Percentiles rank a stretch among this genome's conserved stretches.
These are phyloP conservation scores for Pyrenophora tritici-repentis DNA, from an alignment of 2,329 filamentous ascomycete species.

Conservation along the genomic window DNA sequence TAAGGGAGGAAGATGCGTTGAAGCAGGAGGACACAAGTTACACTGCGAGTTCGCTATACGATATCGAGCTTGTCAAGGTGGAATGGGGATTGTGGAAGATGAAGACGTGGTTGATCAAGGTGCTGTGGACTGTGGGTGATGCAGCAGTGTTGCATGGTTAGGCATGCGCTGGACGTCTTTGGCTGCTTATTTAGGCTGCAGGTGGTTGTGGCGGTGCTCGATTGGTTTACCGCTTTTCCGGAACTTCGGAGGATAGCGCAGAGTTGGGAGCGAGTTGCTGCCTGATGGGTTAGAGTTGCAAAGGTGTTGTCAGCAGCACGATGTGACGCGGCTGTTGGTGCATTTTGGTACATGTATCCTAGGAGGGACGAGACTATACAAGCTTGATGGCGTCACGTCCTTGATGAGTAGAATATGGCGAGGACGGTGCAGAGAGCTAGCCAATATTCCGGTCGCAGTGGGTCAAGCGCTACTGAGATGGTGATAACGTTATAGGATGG, in stretches of 20 bases:
- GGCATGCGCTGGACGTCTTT: neutral
- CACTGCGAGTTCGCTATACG: constrained; percentile 27
- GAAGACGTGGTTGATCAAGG: constrained; percentile 32
- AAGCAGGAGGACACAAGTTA: constrained; percentile 24
- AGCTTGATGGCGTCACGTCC: too few relatives aligned
- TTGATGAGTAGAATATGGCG: too few relatives aligned
- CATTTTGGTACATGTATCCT: too few relatives aligned
- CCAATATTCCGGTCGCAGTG: too few relatives aligned
- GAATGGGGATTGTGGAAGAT: constrained; percentile 28
- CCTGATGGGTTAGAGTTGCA: too few relatives aligned
- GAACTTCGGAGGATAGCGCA: too few relatives aligned
- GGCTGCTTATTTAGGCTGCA: neutral
- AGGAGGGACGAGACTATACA: too few relatives aligned
- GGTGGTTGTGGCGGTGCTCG: neutral
- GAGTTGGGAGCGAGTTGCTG: too few relatives aligned
- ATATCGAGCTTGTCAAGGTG: constrained; percentile 25
- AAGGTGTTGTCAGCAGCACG: too few relatives aligned
- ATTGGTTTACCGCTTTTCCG: neutral
- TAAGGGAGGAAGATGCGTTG: constrained; percentile 25
- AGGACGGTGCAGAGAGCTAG: too few relatives aligned
- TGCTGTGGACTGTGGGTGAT: constrained; percentile 29
- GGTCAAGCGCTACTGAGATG: too few relatives aligned
- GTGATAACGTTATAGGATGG: neutral
- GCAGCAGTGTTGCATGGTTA: neutral
- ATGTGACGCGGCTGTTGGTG: too few relatives aligned